phyloP scores from a whole-genome alignment of 1,284 basidiomycete genomes.

The Cryptococcus sp. region DNA sequence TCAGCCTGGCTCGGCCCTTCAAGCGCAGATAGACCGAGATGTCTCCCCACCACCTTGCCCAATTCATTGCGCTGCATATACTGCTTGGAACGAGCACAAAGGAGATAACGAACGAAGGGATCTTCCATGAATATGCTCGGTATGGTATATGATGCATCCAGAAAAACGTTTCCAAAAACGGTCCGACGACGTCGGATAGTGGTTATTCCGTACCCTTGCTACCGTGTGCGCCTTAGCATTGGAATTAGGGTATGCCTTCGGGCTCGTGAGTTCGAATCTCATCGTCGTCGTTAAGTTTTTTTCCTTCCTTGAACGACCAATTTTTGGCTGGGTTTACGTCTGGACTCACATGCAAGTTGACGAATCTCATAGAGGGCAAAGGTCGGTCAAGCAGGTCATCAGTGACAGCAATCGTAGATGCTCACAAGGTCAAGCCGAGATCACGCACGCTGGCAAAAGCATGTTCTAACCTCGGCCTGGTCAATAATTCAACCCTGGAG shows the following conservation, averaged over 20 bases:
- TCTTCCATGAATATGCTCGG: too few species aligned
- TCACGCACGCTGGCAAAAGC: too few species aligned
- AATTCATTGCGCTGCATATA: too few species aligned
- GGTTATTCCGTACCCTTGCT: conserved; percentile 2
- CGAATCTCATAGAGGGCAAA: too few species aligned
- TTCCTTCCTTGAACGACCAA: not conserved
- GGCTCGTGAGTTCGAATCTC: conserved; percentile 2
- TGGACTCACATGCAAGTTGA: not conserved
- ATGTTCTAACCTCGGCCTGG: too few species aligned
- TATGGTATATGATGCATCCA: not conserved
- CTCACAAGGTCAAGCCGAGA: too few species aligned
- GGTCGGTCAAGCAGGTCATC: too few species aligned
- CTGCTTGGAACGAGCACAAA: not conserved
- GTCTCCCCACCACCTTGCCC: too few species aligned
- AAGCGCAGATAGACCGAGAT: too few species aligned
- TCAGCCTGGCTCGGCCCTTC: too few species aligned
- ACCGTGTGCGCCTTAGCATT: not conserved
- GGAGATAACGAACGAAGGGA: not conserved
- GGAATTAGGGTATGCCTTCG: not conserved
- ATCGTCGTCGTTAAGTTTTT: not conserved
- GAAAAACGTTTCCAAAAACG: not conserved
- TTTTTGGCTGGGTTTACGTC: not conserved
- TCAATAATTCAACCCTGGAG: too few species aligned
- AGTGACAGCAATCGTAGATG: too few species aligned
- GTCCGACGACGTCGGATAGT: not conserved